Base-by-base conservation (phyloP, 306 rosid species). In the Sicyos edulis region DNA sequence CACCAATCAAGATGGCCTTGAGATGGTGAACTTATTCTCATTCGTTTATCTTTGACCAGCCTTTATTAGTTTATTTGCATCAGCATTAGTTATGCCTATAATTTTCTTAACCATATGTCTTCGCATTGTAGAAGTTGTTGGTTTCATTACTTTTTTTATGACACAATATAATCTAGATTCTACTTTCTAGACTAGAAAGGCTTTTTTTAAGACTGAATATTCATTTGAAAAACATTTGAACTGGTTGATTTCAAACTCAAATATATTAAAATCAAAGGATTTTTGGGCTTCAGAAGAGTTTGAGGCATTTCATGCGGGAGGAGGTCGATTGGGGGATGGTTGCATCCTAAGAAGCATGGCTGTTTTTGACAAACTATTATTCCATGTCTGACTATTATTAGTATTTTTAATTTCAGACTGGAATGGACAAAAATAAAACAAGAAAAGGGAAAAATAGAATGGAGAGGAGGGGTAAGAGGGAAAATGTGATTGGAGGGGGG, bases 1-100 rank as follows among this genome's bases (percentile, higher is more conserved):
- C 97, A 15, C 99, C 99, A 44, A 91, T 91, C 72, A 95, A 95
- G 92, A 95, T 86, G 96, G 99, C 99, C 66, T 80, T 95, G 76
- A 88, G 96, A 82, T 95, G 99, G 99, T 95, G 83, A 91, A 68
- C 76, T 67, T 70, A 72, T 20, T 51, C 37, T 74, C 79, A 56
- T 45, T 47, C 34, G 45, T 69, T 66, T 21, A 34, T 54, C 11
- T 54, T 6, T 63, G 60, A 7, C 4, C 29, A 54, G 3, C 57
- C 64, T 34, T 3, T 26, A 19, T 13, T 8, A 63, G 69, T 37
- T 63, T 63, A 16, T 26, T 34, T 8, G 24, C 51, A 34, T 37
- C 3, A 63, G 50, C 26, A 34, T 37, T 8, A 63, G n/a, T 37
- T 37, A 34, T 34, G 69, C 13, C 19, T 32, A 8, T 2, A 4